A percentile compares a stretch with the other conserved stretches of the same genome.
Evolutionary conservation across 345 rosid genomes (phyloP).

Genomic region (Boechera divaricarpa): DNA sequence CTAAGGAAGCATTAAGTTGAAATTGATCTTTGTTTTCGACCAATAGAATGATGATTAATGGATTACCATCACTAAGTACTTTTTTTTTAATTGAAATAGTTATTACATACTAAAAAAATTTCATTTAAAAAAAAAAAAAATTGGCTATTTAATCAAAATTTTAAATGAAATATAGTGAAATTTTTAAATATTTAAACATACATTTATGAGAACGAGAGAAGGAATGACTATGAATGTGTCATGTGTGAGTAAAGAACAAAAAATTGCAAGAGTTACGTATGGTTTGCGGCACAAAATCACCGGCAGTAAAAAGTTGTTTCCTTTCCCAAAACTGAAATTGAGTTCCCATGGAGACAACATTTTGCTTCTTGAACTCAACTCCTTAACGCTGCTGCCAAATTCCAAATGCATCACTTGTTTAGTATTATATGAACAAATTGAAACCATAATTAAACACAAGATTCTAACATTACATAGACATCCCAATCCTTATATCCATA

Average conservation of each 20-base stretch:
- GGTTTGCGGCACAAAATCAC: constrained; percentile 6
- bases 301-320: constrained; percentile 8
- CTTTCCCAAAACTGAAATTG: constrained; percentile 14
- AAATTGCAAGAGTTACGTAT: not conserved
- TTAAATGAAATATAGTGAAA: too few relatives aligned
- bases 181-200: too few relatives aligned
- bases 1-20: not conserved
- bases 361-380: constrained; percentile 31
- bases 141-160: not conserved
- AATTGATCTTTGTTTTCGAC: not conserved
- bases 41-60: not conserved
- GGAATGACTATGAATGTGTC: not conserved
- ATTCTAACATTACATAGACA: not conserved
- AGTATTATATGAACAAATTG: constrained; percentile 8
- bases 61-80: not conserved
- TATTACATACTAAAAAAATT: not conserved
- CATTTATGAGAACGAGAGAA: too few relatives aligned
- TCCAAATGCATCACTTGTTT: constrained; percentile 17
- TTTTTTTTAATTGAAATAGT: not conserved
- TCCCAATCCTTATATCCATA: constrained; percentile 19
- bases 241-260: not conserved
- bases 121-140: not conserved
- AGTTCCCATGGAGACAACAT: not conserved
- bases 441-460: constrained; percentile 5
- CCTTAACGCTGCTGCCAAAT: constrained; percentile 21